Evolutionary conservation across 257 asterid species (phyloP), one percentile per base, ranked within the genome.

Genomic region (Jacaranda copaia): DNA sequence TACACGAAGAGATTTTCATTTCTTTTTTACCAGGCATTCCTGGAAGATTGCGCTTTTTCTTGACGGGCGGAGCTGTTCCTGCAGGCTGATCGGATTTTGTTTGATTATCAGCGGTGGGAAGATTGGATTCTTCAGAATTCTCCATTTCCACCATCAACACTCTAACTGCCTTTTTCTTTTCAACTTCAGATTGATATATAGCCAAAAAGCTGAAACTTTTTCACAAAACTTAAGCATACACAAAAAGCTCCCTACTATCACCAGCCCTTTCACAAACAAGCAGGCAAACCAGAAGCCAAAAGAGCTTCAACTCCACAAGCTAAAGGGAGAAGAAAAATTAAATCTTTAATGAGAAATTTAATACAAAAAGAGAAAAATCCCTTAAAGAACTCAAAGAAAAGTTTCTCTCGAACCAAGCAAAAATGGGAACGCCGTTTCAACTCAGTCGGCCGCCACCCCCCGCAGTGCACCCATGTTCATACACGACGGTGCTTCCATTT

Each of bases 11-110:
- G 5, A n/a, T 55, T 15, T 16, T 15, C 10, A n/a, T 55, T 15
- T n/a, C 32, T 6, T 3, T 40, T 19, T 75, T 87, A 92, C 97
- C 96, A 10, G 98, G 98, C 87, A 83, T 92, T 77, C 98, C 97
- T 1, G 98, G 96, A 13, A 84, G 97, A 77, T 77, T 89, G 32
- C 97, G 84, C 84, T 72, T 85, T 49, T 84, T 89, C 92, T 82
- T 92, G 7, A 77, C 8, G 11, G 85, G 88, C 19, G 13, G 45
- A 58, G 65, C 32, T 59, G 65, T 6, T 72, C 40, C 82, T 8
- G 52, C 75, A n/a, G 20, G 38, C 57, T 56, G 79, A 14, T 71
- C 79, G 39, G 82, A 73, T 60, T 65, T 35, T 8, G 66, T 11
- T 75, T 46, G 85, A 69, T 69, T 67, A 39, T 81, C 81, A 55